phyloP scores from a whole-genome alignment of 768 basidiomycete species.

The Crepidotus variabilis region DNA sequence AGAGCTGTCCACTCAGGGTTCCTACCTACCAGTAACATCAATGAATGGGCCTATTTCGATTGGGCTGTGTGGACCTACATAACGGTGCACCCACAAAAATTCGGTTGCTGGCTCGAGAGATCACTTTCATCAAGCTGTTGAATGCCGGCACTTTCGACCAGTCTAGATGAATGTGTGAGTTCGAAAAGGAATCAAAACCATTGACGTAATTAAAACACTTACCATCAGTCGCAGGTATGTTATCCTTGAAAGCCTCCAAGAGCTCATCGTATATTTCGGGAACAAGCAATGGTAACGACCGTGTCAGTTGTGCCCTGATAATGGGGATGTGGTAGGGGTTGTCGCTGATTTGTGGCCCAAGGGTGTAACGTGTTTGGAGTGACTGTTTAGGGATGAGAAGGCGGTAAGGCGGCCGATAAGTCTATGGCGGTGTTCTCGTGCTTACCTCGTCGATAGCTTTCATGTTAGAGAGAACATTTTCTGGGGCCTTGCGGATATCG shows the following conservation, averaged over 20 bases:
- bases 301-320: slow-evolving; percentile 29
- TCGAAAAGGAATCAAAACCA: too few species aligned
- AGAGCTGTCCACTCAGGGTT: slow-evolving; percentile 2
- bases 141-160: slow-evolving; percentile 32
- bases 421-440: slow-evolving; percentile 20
- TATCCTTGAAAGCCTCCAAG: slow-evolving; percentile 26
- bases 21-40: background rate
- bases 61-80: too few species aligned
- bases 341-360: slow-evolving; percentile 23
- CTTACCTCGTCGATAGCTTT: too few species aligned
- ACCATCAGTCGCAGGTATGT: slow-evolving; percentile 12
- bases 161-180: too few species aligned
- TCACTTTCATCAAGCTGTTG: slow-evolving; percentile 24
- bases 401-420: too few species aligned
- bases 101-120: slow-evolving; percentile 23
- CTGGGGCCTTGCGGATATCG: slow-evolving; percentile 36
- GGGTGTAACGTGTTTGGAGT: slow-evolving; percentile 30
- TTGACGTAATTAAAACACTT: too few species aligned
- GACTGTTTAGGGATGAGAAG: slow-evolving; percentile 42
- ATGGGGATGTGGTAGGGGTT: slow-evolving; percentile 30
- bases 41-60: too few species aligned
- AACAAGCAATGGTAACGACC: slow-evolving; percentile 32
- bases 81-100: slow-evolving; percentile 42
- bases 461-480: slow-evolving; percentile 35
- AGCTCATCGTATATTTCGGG: slow-evolving; percentile 44